These are phyloP conservation scores for Themeda triandra DNA, from an alignment of 176 grass and related monocot genomes.

Conservation along the genomic window DNA sequence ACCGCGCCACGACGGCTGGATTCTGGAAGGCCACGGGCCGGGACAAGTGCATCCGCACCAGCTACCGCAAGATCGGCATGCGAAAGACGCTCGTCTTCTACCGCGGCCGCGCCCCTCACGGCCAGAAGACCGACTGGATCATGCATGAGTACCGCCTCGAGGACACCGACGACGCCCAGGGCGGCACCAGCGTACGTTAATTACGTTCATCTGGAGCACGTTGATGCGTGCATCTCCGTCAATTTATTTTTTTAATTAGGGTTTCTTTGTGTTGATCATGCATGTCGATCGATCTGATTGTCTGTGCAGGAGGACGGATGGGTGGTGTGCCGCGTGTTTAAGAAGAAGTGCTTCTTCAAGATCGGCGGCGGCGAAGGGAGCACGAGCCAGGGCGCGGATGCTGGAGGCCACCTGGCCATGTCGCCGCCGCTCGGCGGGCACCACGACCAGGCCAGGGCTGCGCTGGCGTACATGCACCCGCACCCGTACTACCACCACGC, in stretches of 20 bases:
- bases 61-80: constrained; percentile 97
- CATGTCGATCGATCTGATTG: neutral
- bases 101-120: constrained; percentile 90
- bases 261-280: neutral
- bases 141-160: constrained; percentile 96
- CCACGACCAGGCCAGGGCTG: constrained; percentile 38
- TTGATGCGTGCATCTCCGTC: neutral
- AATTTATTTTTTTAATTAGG: neutral
- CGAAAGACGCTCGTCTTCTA: constrained; percentile 99
- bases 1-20: constrained; percentile 76
- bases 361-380: constrained; percentile 50
- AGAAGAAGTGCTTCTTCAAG: constrained; percentile 99
- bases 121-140: constrained; percentile 96
- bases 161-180: constrained; percentile 58
- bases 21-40: constrained; percentile 99
- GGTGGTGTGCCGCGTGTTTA: constrained; percentile 97
- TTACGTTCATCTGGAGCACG: neutral
- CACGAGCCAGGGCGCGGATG: constrained; percentile 41
- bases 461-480: constrained; percentile 54
- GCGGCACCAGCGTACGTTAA: constrained; percentile 37
- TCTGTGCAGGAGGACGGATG: constrained; percentile 83
- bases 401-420: constrained; percentile 24
- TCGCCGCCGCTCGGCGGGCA: constrained; percentile 33
- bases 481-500: constrained; percentile 59
- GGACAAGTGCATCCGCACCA: constrained; percentile 99